Percentiles rank a stretch among this genome's conserved stretches.
phyloP scores from a whole-genome alignment of 441 rosid species.

The Geranium incanum region DNA sequence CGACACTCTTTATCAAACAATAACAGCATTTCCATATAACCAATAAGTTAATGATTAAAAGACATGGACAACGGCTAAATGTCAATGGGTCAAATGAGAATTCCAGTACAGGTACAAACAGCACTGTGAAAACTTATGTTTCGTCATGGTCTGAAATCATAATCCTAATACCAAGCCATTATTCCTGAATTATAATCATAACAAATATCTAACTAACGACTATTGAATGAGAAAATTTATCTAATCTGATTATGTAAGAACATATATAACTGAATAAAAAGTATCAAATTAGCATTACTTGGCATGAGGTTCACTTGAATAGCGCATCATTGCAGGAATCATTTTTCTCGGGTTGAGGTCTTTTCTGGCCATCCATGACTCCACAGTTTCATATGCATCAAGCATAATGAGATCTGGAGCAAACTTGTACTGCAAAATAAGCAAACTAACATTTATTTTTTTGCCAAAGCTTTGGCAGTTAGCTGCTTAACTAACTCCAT shows the following conservation, averaged over 20 bases:
- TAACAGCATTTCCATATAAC: too few relatives aligned
- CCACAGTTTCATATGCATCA: conserved; percentile 99
- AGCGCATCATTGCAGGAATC: conserved; percentile 99
- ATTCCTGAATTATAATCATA: not conserved
- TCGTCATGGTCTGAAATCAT: too few relatives aligned
- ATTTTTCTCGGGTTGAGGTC: conserved; percentile 85
- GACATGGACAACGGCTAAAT: too few relatives aligned
- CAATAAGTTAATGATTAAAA: too few relatives aligned
- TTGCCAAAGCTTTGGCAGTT: conserved; percentile 17
- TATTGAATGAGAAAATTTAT: not conserved
- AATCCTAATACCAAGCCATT: too few relatives aligned
- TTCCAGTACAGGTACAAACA: too few relatives aligned
- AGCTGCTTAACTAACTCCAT: conserved; percentile 12
- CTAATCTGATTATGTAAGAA: conserved; percentile 6
- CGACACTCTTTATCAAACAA: too few relatives aligned
- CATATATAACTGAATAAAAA: conserved; percentile 17
- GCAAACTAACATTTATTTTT: conserved; percentile 18
- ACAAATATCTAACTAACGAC: not conserved
- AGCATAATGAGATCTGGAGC: conserved; percentile 93
- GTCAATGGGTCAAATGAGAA: too few relatives aligned
- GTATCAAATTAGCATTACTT: conserved; percentile 44
- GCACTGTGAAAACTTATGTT: too few relatives aligned
- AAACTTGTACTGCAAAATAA: conserved; percentile 80
- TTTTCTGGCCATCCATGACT: conserved; percentile 91
- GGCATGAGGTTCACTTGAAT: conserved; percentile 99